Evolutionary conservation across 202 grass and related monocot species (phyloP).

Genomic region (Zoysia matrella): DNA sequence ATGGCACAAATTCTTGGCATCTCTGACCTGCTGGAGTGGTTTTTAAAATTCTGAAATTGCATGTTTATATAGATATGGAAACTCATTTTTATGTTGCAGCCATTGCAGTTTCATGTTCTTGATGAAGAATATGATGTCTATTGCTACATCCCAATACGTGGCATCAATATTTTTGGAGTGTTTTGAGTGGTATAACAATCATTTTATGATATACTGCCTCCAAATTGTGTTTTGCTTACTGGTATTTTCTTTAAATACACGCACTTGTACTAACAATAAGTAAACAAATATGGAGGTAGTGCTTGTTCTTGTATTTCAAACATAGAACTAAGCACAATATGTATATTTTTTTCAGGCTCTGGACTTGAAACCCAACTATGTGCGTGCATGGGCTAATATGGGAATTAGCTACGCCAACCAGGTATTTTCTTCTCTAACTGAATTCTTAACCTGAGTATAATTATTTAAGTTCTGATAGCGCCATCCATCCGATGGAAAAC

Average conservation of each 20-base stretch:
- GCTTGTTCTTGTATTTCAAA: slow-evolving; percentile 37
- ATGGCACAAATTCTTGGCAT: slow-evolving; percentile 29
- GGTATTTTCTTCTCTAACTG: slow-evolving; percentile 64
- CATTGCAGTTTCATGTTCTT: background rate
- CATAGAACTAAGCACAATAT: slow-evolving; percentile 33
- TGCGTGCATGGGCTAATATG: slow-evolving; percentile 99
- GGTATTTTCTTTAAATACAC: slow-evolving; percentile 1
- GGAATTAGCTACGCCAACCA: slow-evolving; percentile 99
- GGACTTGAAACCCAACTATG: slow-evolving; percentile 98
- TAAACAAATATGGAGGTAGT: background rate
- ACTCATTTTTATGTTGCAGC: background rate
- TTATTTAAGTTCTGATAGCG: background rate
- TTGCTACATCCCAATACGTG: background rate
- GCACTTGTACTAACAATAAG: background rate
- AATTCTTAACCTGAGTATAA: slow-evolving; percentile 13
- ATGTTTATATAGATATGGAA: slow-evolving; percentile 4
- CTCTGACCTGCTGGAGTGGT: slow-evolving; percentile 12
- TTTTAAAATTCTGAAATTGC: slow-evolving; percentile 16
- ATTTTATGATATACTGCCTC: background rate
- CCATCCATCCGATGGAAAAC: background rate
- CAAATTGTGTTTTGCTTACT: background rate
- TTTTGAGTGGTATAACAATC: slow-evolving; percentile 14
- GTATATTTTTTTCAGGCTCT: slow-evolving; percentile 72
- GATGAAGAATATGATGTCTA: background rate
- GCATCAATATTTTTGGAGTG: slow-evolving; percentile 16